phyloP scores from a whole-genome alignment of 768 basidiomycete genomes.

The Grammothele lineata region DNA sequence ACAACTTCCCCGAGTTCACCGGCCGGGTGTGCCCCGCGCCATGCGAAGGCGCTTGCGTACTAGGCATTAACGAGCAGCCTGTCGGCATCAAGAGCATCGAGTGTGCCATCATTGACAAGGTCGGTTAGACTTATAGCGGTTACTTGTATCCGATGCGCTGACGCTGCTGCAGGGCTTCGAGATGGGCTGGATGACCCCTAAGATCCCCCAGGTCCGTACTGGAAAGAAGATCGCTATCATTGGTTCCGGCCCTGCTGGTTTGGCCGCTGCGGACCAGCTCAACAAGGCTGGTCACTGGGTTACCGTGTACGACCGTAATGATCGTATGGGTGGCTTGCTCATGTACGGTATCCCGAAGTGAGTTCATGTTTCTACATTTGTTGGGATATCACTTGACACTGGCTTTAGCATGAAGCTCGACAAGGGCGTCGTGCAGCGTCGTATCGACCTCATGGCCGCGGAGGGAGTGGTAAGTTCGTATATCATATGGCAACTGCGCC shows the following conservation, averaged over 20 bases:
- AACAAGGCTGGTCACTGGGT: slow-evolving; percentile 96
- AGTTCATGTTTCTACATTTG: background rate
- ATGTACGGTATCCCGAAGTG: slow-evolving; percentile 93
- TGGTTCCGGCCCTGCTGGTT: slow-evolving; percentile 91
- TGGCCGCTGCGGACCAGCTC: slow-evolving; percentile 94
- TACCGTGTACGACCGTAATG: slow-evolving; percentile 94
- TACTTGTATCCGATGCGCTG: background rate
- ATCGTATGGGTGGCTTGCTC: slow-evolving; percentile 92
- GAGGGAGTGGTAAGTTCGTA: slow-evolving; percentile 72
- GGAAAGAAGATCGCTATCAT: slow-evolving; percentile 91
- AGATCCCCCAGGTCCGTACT: slow-evolving; percentile 74
- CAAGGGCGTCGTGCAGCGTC: slow-evolving; percentile 90
- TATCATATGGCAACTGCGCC: too few species aligned
- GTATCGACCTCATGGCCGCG: slow-evolving; percentile 88
- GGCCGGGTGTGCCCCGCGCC: slow-evolving; percentile 98
- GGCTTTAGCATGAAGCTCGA: slow-evolving; percentile 78
- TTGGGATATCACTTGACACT: too few species aligned
- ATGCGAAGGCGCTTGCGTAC: slow-evolving; percentile 94
- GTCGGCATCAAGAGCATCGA: slow-evolving; percentile 99
- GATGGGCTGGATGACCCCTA: slow-evolving; percentile 96
- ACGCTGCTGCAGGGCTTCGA: slow-evolving; percentile 71
- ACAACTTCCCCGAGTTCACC: slow-evolving; percentile 97
- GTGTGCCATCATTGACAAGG: slow-evolving; percentile 98
- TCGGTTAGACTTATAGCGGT: slow-evolving; percentile 31
- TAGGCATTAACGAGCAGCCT: slow-evolving; percentile 95